Evolutionary conservation across 2,329 filamentous ascomycete genomes (phyloP).

Genomic region (Exophiala xenobiotica): DNA sequence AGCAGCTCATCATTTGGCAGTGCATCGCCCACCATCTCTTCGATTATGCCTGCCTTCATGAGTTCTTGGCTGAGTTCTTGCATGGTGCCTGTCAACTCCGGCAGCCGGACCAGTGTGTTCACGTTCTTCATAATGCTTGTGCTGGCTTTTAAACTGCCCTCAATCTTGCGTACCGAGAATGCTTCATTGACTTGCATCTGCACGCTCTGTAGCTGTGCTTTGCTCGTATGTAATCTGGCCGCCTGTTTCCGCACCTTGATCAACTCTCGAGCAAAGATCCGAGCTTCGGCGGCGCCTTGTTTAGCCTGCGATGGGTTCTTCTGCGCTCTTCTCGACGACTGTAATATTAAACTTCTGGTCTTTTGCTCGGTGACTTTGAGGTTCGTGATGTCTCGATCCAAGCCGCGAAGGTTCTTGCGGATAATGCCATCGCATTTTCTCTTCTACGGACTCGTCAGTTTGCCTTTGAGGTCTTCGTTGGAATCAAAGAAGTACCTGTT

Average conservation of each 20-base stretch:
- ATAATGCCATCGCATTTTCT: slow-evolving; percentile 93
- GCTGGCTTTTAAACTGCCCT: slow-evolving; percentile 81
- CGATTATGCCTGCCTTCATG: slow-evolving; percentile 92
- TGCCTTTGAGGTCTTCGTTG: too few relatives aligned
- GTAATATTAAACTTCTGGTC: slow-evolving; percentile 79
- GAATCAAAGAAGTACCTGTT: slow-evolving; percentile 74
- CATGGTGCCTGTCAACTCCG: slow-evolving; percentile 88
- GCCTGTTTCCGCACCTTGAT: slow-evolving; percentile 76
- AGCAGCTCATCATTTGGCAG: slow-evolving; percentile 72
- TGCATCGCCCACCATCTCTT: slow-evolving; percentile 91
- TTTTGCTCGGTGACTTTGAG: slow-evolving; percentile 78
- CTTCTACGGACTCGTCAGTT: slow-evolving; percentile 57
- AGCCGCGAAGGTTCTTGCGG: slow-evolving; percentile 83
- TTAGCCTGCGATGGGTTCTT: slow-evolving; percentile 74
- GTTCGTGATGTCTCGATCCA: slow-evolving; percentile 85
- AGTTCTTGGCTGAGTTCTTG: slow-evolving; percentile 80
- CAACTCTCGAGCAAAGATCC: slow-evolving; percentile 84
- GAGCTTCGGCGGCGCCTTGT: slow-evolving; percentile 78
- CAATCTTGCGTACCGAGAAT: slow-evolving; percentile 92
- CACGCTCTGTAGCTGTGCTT: slow-evolving; percentile 87
- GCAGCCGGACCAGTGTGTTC: slow-evolving; percentile 78
- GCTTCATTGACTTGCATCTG: slow-evolving; percentile 98
- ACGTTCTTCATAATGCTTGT: slow-evolving; percentile 97
- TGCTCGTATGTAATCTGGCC: slow-evolving; percentile 74
- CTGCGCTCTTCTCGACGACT: slow-evolving; percentile 76